These are phyloP conservation scores for Triticum timopheevii DNA, from an alignment of 176 grass and related monocot species.

Conservation along the genomic window DNA sequence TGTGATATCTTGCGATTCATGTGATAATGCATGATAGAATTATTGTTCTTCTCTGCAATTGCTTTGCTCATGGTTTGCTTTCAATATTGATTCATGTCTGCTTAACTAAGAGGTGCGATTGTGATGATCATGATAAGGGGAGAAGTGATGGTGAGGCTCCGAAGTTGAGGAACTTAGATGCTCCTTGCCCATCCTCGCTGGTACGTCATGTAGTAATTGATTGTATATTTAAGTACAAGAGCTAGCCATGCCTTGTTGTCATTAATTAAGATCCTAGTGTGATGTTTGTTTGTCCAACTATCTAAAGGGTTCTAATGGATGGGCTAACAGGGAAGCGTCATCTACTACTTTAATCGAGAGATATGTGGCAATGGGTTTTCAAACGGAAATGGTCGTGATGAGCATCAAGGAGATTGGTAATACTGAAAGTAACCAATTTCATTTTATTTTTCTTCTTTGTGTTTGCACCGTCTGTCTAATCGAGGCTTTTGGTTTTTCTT, in stretches of 20 bases:
- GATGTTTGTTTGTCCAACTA: constrained; percentile 17
- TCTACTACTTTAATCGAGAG: constrained; percentile 19
- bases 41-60: background rate
- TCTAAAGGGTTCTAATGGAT: constrained; percentile 40
- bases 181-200: constrained; percentile 3
- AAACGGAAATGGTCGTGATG: constrained; percentile 38
- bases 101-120: constrained; percentile 30
- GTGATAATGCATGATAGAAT: background rate
- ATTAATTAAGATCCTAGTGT: constrained; percentile 18
- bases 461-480: constrained; percentile 4
- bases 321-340: background rate
- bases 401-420: constrained; percentile 52
- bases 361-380: constrained; percentile 61
- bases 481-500: constrained; percentile 8
- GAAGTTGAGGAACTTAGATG: background rate
- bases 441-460: constrained; percentile 12
- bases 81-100: background rate
- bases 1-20: background rate
- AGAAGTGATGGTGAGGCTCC: constrained; percentile 17
- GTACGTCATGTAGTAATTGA: background rate
- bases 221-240: background rate
- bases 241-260: background rate
- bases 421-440: constrained; percentile 7
- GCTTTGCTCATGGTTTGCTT: background rate
- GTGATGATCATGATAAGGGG: constrained; percentile 32